phyloP scores from a whole-genome alignment of 257 asterid species.

The Asclepias syriaca region DNA sequence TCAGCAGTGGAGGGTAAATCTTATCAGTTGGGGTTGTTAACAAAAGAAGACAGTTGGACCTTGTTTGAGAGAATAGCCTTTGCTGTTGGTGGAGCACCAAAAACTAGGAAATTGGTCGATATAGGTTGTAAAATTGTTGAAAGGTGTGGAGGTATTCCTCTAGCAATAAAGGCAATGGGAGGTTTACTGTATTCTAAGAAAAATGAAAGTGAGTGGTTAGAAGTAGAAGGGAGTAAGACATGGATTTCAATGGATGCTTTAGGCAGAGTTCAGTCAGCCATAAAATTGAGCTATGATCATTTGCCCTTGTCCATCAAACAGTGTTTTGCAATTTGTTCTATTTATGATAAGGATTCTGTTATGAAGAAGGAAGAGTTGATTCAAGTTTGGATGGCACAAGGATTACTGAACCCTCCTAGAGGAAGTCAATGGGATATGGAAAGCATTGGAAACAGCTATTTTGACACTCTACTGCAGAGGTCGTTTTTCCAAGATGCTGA shows the following conservation, averaged over 20 bases:
- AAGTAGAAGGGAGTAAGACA: background rate
- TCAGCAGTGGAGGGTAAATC: background rate
- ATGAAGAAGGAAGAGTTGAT: background rate
- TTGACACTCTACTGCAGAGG: background rate
- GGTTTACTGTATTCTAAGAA: too few species aligned
- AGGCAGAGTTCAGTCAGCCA: background rate
- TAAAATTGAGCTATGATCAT: background rate
- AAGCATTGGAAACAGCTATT: background rate
- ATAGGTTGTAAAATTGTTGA: too few species aligned
- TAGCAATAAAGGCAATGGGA: too few species aligned
- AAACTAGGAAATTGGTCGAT: too few species aligned
- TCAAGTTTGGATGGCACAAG: constrained; percentile 5
- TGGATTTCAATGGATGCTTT: background rate
- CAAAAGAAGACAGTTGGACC: background rate
- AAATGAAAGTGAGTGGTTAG: too few species aligned
- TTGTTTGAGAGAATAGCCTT: background rate
- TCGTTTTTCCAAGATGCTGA: background rate
- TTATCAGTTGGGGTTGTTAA: too few species aligned
- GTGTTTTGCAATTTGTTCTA: constrained; percentile 5
- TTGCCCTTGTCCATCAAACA: background rate
- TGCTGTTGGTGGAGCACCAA: too few species aligned
- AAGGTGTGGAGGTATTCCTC: too few species aligned
- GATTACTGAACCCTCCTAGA: background rate
- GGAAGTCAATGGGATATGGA: background rate
- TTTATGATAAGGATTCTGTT: background rate